Conservation (phyloP, 305 asterid genomes). For the Solanum hybrid region DNA sequence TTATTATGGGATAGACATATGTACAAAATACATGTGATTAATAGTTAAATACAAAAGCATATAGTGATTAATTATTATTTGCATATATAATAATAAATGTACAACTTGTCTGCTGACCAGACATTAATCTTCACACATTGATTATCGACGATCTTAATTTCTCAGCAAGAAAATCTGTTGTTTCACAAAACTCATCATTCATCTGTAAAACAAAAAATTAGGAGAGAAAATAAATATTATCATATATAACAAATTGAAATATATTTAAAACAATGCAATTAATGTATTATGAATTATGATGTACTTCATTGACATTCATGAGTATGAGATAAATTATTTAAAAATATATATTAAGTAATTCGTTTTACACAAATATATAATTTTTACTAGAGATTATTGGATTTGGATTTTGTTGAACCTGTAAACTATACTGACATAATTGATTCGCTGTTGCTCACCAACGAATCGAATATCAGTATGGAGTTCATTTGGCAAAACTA, state of each 20-base stretch:
- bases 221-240: not conserved
- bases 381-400: not conserved
- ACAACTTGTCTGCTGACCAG: not conserved
- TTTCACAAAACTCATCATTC: not conserved
- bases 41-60: not conserved
- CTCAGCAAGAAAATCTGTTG: not conserved
- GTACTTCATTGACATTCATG: not conserved
- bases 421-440: no score
- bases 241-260: not conserved
- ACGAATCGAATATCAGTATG: not conserved
- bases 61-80: not conserved
- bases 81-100: not conserved
- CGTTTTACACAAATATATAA: not conserved
- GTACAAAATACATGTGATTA: not conserved
- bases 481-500: not conserved
- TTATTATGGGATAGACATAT: not conserved
- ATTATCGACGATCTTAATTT: not conserved
- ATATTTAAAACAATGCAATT: not conserved
- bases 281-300: not conserved
- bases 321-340: not conserved
- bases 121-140: not conserved
- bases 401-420: not conserved
- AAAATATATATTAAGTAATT: not conserved
- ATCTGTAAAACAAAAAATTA: not conserved
- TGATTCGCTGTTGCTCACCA: not conserved